Percentiles rank a stretch among this genome's conserved stretches.
Conservation (phyloP, 106 monocot genomes). For the Platanthera zijinensis region DNA sequence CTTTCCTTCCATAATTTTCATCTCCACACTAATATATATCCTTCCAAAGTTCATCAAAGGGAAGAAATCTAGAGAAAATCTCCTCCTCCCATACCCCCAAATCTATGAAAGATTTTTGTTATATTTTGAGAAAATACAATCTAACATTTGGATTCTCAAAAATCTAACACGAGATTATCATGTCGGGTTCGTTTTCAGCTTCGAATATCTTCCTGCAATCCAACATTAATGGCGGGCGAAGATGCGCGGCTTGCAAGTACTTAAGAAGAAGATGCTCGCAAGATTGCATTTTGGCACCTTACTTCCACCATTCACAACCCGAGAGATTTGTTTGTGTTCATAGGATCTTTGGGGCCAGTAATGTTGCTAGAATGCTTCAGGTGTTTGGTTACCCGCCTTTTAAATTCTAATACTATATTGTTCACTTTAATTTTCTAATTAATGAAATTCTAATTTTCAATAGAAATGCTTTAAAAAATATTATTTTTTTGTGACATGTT, state of each 20-base stretch:
- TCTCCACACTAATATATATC: no score
- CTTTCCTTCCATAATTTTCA: no score
- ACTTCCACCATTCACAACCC: slow-evolving; percentile 26
- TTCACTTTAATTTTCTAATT: no score
- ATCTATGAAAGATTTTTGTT: no score
- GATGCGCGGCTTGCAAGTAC: slow-evolving; percentile 45
- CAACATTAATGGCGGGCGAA: background rate
- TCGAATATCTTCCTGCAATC: background rate
- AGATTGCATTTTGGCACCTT: slow-evolving; percentile 38
- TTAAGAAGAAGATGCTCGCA: slow-evolving; percentile 32
- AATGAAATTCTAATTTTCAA: background rate
- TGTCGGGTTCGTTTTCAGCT: no score
- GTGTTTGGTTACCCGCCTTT: slow-evolving; percentile 9
- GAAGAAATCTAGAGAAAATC: no score
- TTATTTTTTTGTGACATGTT: background rate
- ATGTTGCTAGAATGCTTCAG: slow-evolving; percentile 37
- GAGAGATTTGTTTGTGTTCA: slow-evolving; percentile 34
- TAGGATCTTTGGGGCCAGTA: slow-evolving; percentile 38
- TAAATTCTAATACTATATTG: no score
- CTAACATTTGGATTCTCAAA: no score
- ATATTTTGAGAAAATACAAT: no score
- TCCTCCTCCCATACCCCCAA: no score
- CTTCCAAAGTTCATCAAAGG: no score
- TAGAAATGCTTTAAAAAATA: background rate
- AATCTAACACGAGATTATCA: no score